Evolutionary conservation across 2,329 filamentous ascomycete genomes (phyloP).

Genomic region (Hymenoscyphus linearis): DNA sequence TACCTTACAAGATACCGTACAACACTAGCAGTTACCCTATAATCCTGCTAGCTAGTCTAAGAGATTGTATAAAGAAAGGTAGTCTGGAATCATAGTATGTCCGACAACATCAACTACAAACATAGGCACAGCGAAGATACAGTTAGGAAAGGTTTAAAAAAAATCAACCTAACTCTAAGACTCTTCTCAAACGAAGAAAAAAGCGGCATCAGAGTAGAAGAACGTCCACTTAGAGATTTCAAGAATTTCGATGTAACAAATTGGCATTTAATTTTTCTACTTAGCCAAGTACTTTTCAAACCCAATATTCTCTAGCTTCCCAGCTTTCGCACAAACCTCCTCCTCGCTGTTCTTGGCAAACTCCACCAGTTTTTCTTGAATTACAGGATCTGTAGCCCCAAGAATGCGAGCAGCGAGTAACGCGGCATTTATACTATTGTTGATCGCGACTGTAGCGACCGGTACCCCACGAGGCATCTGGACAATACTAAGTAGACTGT

Average conservation of each 20-base stretch:
- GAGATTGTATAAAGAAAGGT: no score
- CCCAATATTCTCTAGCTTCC: slow-evolving; percentile 49
- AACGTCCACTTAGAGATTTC: neutral
- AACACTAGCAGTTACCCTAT: no score
- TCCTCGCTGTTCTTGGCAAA: slow-evolving; percentile 48
- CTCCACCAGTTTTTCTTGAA: slow-evolving; percentile 51
- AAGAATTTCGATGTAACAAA: neutral
- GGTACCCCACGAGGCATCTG: slow-evolving; percentile 73
- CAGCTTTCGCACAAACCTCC: slow-evolving; percentile 46
- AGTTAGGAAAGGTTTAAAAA: no score
- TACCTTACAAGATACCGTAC: no score
- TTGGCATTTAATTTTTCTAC: neutral
- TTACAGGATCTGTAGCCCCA: slow-evolving; percentile 49
- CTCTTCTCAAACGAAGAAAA: neutral
- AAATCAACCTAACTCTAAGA: neutral
- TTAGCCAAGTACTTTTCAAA: slow-evolving; percentile 34
- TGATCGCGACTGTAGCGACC: slow-evolving; percentile 71
- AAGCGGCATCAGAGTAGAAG: neutral
- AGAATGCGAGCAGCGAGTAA: slow-evolving; percentile 66
- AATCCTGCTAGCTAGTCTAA: no score
- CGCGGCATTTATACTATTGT: slow-evolving; percentile 74
- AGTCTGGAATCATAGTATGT: no score
- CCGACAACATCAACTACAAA: no score
- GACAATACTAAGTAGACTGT: slow-evolving; percentile 67
- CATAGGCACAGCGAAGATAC: no score